A percentile compares a stretch with the other conserved stretches of the same genome.
phyloP scores from a whole-genome alignment of 805 yeast species.

The Candida hispaniensis region DNA sequence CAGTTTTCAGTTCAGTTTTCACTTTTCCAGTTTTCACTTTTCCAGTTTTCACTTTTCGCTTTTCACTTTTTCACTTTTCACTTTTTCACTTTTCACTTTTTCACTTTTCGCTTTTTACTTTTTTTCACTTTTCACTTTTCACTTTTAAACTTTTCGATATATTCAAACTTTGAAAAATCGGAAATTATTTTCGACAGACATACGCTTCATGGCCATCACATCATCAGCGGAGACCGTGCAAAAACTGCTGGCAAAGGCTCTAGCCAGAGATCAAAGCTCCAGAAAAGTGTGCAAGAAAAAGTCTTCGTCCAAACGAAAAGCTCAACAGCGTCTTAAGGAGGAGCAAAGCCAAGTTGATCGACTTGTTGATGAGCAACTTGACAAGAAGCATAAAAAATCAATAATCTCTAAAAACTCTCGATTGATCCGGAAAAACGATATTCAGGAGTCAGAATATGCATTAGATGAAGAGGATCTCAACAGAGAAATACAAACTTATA shows the following conservation, averaged over 20 bases:
- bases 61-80: no score
- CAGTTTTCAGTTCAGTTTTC: no score
- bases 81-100: no score
- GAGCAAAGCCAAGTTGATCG: constrained; percentile 9
- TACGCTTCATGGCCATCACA: no score
- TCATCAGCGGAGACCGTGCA: constrained; percentile 14
- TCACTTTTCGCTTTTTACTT: no score
- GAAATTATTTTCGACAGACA: no score
- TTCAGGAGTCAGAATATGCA: constrained; percentile 11
- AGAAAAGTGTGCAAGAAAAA: constrained; percentile 13
- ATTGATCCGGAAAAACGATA: constrained; percentile 3
- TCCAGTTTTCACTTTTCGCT: no score
- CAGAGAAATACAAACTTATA: constrained; percentile 5
- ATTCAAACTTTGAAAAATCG: no score
- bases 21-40: no score
- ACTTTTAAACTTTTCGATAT: no score
- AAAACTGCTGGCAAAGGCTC: constrained; percentile 9
- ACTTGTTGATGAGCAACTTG: constrained; percentile 8
- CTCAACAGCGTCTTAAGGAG: constrained; percentile 3
- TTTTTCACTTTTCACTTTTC: no score
- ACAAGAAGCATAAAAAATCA: constrained; percentile 6
- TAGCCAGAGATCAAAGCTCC: constrained; percentile 9
- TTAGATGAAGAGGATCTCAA: constrained; percentile 10
- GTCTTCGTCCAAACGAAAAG: constrained; percentile 13
- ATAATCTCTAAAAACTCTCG: constrained; percentile 8